phyloP scores from a whole-genome alignment of 495 filamentous ascomycete genomes.

The Trichoderma virens region DNA sequence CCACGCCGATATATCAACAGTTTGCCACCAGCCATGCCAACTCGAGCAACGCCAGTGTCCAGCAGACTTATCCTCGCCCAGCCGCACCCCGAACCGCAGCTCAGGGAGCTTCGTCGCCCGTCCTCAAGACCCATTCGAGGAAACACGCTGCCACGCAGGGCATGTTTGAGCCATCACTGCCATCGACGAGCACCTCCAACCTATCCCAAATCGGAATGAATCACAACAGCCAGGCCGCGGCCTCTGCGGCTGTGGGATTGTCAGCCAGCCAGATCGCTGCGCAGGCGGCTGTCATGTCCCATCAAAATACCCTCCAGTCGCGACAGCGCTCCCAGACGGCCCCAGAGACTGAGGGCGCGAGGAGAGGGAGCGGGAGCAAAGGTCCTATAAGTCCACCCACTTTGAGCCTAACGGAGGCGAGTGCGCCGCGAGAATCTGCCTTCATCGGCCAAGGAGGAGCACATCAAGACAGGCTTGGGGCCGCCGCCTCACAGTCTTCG shows the following conservation, averaged over 20 bases:
- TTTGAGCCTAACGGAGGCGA: constrained; percentile 47
- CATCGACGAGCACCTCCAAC: constrained; percentile 54
- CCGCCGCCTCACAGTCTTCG: constrained; percentile 27
- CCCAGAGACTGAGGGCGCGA: constrained; percentile 24
- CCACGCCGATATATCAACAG: constrained; percentile 26
- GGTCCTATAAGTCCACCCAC: constrained; percentile 49
- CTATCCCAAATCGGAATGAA: constrained; percentile 38
- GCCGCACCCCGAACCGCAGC: constrained; percentile 31
- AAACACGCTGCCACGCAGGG: constrained; percentile 70
- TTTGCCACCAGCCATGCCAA: constrained; percentile 27
- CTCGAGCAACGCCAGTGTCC: constrained; percentile 24
- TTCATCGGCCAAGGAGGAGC: constrained; percentile 26
- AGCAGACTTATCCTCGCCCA: constrained; percentile 52
- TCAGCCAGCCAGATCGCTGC: constrained; percentile 82
- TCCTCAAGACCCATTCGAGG: constrained; percentile 34
- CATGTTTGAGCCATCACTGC: constrained; percentile 80
- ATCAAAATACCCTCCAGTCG: constrained; percentile 45
- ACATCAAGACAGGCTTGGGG: constrained; percentile 8
- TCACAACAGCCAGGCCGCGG: constrained; percentile 18
- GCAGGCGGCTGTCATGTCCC: constrained; percentile 66
- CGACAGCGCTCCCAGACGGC: constrained; percentile 61
- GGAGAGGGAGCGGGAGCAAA: constrained; percentile 35
- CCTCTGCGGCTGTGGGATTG: constrained; percentile 40
- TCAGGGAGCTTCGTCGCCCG: constrained; percentile 27
- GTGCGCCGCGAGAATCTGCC: constrained; percentile 44